Conservation (phyloP, 2,329 filamentous ascomycete genomes). For the Corinectria fuckeliana region DNA sequence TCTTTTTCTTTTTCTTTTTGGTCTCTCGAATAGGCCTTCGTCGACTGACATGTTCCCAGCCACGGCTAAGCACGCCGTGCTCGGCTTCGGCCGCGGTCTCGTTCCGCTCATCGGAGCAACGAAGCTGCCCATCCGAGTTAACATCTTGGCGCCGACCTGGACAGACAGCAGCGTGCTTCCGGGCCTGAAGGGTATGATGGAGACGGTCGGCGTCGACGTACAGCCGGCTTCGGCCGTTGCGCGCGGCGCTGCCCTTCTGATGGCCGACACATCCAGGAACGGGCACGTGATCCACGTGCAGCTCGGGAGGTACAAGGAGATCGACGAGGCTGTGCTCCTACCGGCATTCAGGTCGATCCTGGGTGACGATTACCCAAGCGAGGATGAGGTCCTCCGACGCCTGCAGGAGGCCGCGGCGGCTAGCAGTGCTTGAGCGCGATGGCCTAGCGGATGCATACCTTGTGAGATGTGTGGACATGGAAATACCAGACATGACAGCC, state of each 20-base stretch:
- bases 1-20: no score
- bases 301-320: conserved; percentile 57
- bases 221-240: conserved; percentile 58
- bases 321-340: conserved; percentile 54
- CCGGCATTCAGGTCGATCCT: conserved; percentile 43
- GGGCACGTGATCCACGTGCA: conserved; percentile 60
- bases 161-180: conserved; percentile 58
- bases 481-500: background rate
- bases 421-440: background rate
- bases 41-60: conserved; percentile 40
- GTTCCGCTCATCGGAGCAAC: conserved; percentile 45
- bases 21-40: background rate
- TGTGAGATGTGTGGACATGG: background rate
- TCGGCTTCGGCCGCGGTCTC: conserved; percentile 60
- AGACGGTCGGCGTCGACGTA: conserved; percentile 46
- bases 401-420: background rate
- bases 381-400: conserved; percentile 45
- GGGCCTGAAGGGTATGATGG: conserved; percentile 43
- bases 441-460: no score
- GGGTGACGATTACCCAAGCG: conserved; percentile 41
- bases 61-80: conserved; percentile 60
- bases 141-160: conserved; percentile 62
- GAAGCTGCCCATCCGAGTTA: conserved; percentile 58
- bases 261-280: conserved; percentile 54
- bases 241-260: conserved; percentile 54